Evolutionary conservation across 1,284 basidiomycete genomes (phyloP).

Genomic region (Trichosporon asahii): DNA sequence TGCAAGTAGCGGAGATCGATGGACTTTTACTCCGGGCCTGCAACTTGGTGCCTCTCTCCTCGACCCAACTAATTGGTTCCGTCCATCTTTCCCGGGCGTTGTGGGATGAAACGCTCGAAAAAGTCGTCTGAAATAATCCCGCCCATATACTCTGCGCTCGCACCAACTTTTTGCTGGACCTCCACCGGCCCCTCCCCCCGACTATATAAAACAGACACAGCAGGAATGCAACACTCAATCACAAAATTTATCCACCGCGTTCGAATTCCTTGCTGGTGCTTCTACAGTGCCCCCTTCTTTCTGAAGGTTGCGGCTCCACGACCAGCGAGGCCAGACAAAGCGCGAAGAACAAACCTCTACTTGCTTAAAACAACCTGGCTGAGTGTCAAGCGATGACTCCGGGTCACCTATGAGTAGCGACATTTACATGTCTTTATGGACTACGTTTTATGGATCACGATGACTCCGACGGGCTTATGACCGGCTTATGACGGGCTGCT

Average conservation of each 20-base stretch:
- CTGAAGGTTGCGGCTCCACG: constrained; percentile 19
- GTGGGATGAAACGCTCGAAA: constrained; percentile 15
- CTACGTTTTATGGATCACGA: not conserved
- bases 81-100: not conserved
- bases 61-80: not conserved
- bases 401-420: constrained; percentile 48
- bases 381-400: constrained; percentile 41
- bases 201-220: constrained; percentile 1
- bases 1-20: not conserved
- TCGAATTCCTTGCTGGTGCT: constrained; percentile 33
- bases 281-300: constrained; percentile 27
- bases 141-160: not conserved
- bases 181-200: not conserved
- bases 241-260: constrained; percentile 26
- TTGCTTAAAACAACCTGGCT: constrained; percentile 45
- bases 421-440: constrained; percentile 22
- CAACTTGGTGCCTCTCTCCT: not conserved
- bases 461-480: too few species aligned
- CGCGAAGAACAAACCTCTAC: constrained; percentile 37
- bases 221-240: constrained; percentile 19
- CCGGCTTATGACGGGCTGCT: too few species aligned
- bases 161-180: not conserved
- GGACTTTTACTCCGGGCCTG: not conserved
- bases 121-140: constrained; percentile 9
- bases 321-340: constrained; percentile 42